These are phyloP conservation scores for Paragyromitra xinjiangensis DNA, from an alignment of 495 filamentous ascomycete genomes.

Conservation along the genomic window DNA sequence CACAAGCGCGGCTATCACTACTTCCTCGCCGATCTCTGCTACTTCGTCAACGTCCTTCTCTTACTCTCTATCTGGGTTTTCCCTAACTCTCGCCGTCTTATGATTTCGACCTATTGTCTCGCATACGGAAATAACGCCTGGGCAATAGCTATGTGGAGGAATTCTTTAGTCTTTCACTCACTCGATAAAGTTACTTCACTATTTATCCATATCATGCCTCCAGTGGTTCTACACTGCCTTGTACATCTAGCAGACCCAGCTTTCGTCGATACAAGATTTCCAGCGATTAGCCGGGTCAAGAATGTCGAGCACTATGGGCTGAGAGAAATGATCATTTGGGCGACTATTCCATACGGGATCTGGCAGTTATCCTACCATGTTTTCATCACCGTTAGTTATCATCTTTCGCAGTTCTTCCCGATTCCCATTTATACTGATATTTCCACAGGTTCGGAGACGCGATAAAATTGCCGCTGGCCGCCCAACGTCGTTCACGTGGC, in stretches of 20 bases:
- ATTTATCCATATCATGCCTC: constrained; percentile 99
- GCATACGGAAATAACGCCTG: constrained; percentile 96
- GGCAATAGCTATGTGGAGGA: constrained; percentile 99
- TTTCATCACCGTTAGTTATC: constrained; percentile 83
- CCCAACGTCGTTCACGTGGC: constrained; percentile 97
- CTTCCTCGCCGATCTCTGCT: constrained; percentile 91
- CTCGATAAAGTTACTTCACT: constrained; percentile 84
- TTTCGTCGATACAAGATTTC: constrained; percentile 75
- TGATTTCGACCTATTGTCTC: constrained; percentile 91
- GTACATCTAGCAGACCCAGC: constrained; percentile 79
- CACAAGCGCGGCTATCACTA: constrained; percentile 92
- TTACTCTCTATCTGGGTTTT: constrained; percentile 89
- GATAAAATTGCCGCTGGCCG: constrained; percentile 96
- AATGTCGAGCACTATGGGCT: constrained; percentile 81
- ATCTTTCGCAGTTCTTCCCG: background rate
- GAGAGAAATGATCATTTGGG: constrained; percentile 88
- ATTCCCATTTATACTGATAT: background rate
- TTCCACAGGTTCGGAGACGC: constrained; percentile 63
- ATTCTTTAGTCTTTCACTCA: constrained; percentile 96
- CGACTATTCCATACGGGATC: constrained; percentile 85
- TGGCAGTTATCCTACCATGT: constrained; percentile 95
- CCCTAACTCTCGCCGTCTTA: constrained; percentile 86
- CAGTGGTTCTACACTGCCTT: constrained; percentile 87
- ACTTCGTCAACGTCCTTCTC: constrained; percentile 92
- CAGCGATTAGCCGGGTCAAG: constrained; percentile 84